These are phyloP conservation scores for Microglena sp. DNA, from an alignment of 139 green algal genomes.

Conservation along the genomic window DNA sequence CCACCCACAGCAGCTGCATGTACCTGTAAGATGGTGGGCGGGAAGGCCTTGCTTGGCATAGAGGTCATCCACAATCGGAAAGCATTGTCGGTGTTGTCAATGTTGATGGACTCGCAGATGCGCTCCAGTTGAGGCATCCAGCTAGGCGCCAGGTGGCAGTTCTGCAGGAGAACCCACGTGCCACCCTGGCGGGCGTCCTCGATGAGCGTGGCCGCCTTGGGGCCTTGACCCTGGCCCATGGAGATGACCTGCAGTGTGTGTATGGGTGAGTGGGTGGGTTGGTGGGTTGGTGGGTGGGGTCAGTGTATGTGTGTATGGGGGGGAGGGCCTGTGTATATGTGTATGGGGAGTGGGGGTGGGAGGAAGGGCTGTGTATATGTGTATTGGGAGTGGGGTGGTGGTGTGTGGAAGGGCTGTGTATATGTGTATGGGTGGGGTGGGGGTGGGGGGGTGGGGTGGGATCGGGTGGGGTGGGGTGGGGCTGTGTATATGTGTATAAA, in stretches of 20 bases:
- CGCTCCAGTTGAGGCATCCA: conserved; percentile 68
- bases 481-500: too few relatives aligned
- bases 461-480: too few relatives aligned
- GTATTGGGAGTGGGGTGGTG: too few relatives aligned
- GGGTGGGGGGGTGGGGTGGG: too few relatives aligned
- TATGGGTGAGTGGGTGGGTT: not conserved
- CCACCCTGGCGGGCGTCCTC: conserved; percentile 14
- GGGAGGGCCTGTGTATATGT: too few relatives aligned
- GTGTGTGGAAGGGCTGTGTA: too few relatives aligned
- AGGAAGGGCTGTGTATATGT: too few relatives aligned
- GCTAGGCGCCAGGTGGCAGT: conserved; percentile 64
- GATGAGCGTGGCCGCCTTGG: conserved; percentile 67
- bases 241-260: conserved; percentile 36
- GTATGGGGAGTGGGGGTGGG: too few relatives aligned
- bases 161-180: conserved; percentile 36
- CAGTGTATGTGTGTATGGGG: too few relatives aligned
- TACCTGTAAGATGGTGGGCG: conserved; percentile 38
- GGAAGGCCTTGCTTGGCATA: conserved; percentile 37
- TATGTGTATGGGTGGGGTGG: too few relatives aligned
- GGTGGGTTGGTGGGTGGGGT: too few relatives aligned
- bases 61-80: conserved; percentile 51
- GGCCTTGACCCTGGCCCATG: conserved; percentile 72
- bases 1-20: too few relatives aligned
- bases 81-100: conserved; percentile 34
- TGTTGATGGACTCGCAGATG: conserved; percentile 44